phyloP scores from a whole-genome alignment of 305 asterid genomes.

The Striga hermonthica region DNA sequence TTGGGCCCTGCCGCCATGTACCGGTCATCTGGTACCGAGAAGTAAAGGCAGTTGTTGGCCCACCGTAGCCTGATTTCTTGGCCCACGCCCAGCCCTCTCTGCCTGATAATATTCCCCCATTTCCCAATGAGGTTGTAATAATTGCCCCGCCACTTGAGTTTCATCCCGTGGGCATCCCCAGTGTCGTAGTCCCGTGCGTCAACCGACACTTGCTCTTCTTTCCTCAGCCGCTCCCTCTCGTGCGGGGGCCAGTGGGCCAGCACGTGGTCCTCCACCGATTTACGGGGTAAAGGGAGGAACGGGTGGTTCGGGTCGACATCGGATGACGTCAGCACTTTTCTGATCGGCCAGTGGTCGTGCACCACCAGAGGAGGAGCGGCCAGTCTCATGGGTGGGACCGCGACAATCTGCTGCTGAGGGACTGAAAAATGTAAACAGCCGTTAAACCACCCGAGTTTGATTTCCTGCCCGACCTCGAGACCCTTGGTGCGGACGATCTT shows the following conservation, averaged over 20 bases:
- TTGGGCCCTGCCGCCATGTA: constrained; percentile 32
- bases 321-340: constrained; percentile 60
- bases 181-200: constrained; percentile 63
- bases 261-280: constrained; percentile 66
- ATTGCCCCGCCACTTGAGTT: constrained; percentile 66
- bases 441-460: constrained; percentile 45
- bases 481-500: constrained; percentile 52
- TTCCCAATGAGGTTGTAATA: constrained; percentile 68
- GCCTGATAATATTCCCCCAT: constrained; percentile 52
- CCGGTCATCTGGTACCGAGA: constrained; percentile 43
- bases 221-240: constrained; percentile 57
- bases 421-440: constrained; percentile 46
- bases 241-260: constrained; percentile 62
- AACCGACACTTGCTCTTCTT: constrained; percentile 63
- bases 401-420: constrained; percentile 39
- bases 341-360: constrained; percentile 53
- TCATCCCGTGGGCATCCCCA: constrained; percentile 64
- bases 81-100: constrained; percentile 47
- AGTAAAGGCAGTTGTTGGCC: constrained; percentile 42
- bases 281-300: constrained; percentile 70
- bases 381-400: constrained; percentile 24
- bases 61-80: constrained; percentile 48
- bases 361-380: constrained; percentile 32
- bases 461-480: constrained; percentile 53
- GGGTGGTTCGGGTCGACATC: constrained; percentile 77